Evolutionary conservation across 768 basidiomycete genomes (phyloP).

Genomic region (Lentinula sp.): DNA sequence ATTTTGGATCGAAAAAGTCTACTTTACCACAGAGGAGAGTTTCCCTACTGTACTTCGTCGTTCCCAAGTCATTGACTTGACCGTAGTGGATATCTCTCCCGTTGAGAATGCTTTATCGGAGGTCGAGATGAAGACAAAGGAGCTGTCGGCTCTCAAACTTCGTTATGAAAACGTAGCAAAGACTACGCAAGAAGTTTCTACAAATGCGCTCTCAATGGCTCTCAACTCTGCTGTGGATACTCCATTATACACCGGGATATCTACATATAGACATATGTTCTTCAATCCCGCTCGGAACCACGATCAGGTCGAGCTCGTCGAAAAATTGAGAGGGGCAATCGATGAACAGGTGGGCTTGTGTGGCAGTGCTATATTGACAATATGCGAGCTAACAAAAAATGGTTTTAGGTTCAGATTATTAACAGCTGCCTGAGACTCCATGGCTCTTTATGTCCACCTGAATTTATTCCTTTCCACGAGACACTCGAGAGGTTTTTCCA

Average conservation of each 20-base stretch:
- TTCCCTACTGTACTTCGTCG: slow-evolving; percentile 91
- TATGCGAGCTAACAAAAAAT: neutral
- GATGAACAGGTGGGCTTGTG: slow-evolving; percentile 68
- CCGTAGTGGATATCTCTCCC: slow-evolving; percentile 77
- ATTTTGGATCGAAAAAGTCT: slow-evolving; percentile 86
- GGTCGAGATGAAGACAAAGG: slow-evolving; percentile 74
- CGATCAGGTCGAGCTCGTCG: slow-evolving; percentile 63
- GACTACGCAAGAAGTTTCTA: slow-evolving; percentile 65
- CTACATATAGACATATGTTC: slow-evolving; percentile 73
- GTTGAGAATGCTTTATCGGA: slow-evolving; percentile 79
- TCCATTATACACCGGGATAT: slow-evolving; percentile 68
- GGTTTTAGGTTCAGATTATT: slow-evolving; percentile 62
- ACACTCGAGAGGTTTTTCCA: slow-evolving; percentile 82
- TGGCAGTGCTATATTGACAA: neutral
- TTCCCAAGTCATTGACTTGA: slow-evolving; percentile 73
- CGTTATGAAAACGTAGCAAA: slow-evolving; percentile 78
- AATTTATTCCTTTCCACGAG: slow-evolving; percentile 91
- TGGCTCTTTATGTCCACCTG: slow-evolving; percentile 71
- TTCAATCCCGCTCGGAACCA: slow-evolving; percentile 63
- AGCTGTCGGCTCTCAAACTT: slow-evolving; percentile 59
- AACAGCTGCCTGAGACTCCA: slow-evolving; percentile 83
- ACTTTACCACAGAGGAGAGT: slow-evolving; percentile 77
- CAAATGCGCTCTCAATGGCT: slow-evolving; percentile 79
- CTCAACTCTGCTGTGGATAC: slow-evolving; percentile 87
- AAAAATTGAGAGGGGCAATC: slow-evolving; percentile 67